Base-by-base conservation (phyloP, 306 rosid species). In the Lathyrus sativus region DNA sequence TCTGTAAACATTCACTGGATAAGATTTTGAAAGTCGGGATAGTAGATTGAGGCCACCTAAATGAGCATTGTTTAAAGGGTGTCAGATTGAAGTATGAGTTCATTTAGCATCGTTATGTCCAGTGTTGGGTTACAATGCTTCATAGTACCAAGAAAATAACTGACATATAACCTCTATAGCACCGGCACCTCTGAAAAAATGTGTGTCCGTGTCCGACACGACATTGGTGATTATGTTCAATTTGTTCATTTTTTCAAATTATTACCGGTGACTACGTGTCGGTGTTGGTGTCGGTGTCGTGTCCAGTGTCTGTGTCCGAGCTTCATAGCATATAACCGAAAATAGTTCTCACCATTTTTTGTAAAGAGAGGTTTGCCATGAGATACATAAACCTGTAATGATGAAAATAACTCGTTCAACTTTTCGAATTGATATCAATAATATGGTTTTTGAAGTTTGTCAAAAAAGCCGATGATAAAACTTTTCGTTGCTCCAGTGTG, bases 11-110 rank as follows among this genome's bases (percentile, higher is more conserved):
- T n/a, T 88, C 79, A 65, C 82, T 13, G 24, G 81, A 72, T 50
- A 81, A 62, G 71, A 93, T 58, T 82, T 88, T 93, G 80, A 93
- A 93, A 71, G 88, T 62, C 26, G 97, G 97, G 76, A 93, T 56
- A 41, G 54, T 79, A 70, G 64, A 73, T 53, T 93, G 97, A 67
- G 99, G 97, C 97, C 97, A 90, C 97, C 99, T 93, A 86, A 68
- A 61, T 59, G 42, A 79, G 65, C 45, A 76, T 75, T 61, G 65
- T 51, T 61, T 76, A 56, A 66, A 59, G 42, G 38, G 14, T 66
- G 44, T 56, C 33, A 62, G 68, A 50, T 41, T 5, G 4, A 71
- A 58, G 67, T 57, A 57, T 70, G 39, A 35, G 9, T 35, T 35
- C 39, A 35, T 35, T 2, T 35, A 35, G 9, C 39, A 35, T 9